Evolutionary conservation across 129 eudicot genomes (phyloP), one percentile per base, ranked within the genome.

Genomic region (Heracleum sosnowskyi): DNA sequence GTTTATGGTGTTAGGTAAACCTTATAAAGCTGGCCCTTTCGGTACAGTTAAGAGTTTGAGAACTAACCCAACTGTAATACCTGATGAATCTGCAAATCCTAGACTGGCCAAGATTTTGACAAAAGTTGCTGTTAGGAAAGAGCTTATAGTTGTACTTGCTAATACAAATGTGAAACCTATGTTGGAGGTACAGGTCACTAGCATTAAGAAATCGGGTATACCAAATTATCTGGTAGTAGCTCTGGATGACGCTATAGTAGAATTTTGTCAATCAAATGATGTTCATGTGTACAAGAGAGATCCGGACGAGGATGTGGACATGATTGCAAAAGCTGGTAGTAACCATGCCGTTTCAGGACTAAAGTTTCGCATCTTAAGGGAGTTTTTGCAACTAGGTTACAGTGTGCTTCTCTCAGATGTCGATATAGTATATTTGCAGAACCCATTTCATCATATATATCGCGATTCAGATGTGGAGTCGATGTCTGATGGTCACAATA

Each of bases 401-500:
- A 69, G 95, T 79, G 90, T 92, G 77, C 89, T 92, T 55, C 87
- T 92, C 46, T 92, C 97, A 0, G 97, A 92, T 77, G 94, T 92
- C 5, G 97, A 92, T 82, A 92, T 92, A n/a, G 89, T 92, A 0
- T 92, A 89, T 87, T 64, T 92, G 76, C 95, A 88, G 69, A 90
- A 92, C 73, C 97, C 97, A 1, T 92, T 92, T 76, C 83, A 86
- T 80, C 83, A 84, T 77, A 81, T 92, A 40, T 83, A 92, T 76
- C 73, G 92, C 33, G 97, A 92, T 73, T 86, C 97, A 44, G 97
- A 92, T 77, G 94, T 90, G 71, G 97, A 92, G 70, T 92, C 97
- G n/a, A 92, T 92, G 97, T 75, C 91, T 29, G 97, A 92, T 86
- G 97, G 97, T 53, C 97, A 92, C 81, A 80, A 78, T 76, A 92